A percentile compares a stretch with the other conserved stretches of the same genome.
Conservation (phyloP, 208 protist species). For the Leishmania amazonensis region DNA sequence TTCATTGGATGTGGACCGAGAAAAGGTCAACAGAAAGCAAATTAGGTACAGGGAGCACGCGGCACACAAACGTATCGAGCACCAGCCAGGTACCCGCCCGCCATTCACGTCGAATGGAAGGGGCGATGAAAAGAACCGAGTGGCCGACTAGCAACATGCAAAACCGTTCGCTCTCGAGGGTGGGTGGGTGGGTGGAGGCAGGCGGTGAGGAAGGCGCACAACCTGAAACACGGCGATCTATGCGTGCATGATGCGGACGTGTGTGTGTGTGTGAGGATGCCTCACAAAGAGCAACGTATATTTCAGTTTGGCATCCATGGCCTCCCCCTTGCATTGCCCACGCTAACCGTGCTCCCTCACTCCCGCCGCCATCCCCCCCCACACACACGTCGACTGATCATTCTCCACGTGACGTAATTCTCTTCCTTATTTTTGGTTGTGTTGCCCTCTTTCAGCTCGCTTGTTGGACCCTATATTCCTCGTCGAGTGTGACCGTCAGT, state of each 20-base stretch:
- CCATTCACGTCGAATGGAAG: background rate
- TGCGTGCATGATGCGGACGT: background rate
- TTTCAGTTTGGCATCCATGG: background rate
- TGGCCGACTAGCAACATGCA: background rate
- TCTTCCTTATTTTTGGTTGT: background rate
- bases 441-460: background rate
- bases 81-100: background rate
- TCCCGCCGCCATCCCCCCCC: too few relatives aligned
- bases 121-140: background rate
- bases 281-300: background rate
- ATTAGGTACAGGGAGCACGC: background rate
- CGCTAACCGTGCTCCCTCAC: background rate
- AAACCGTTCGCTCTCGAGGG: background rate
- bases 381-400: background rate
- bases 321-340: background rate
- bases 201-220: background rate
- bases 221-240: background rate
- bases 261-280: background rate
- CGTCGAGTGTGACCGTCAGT: background rate
- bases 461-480: background rate
- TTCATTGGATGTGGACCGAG: background rate
- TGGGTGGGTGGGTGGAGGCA: background rate
- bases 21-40: background rate
- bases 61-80: background rate
- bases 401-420: background rate